Evolutionary conservation across 345 rosid genomes (phyloP).

Genomic region (Schrenkiella parvula): DNA sequence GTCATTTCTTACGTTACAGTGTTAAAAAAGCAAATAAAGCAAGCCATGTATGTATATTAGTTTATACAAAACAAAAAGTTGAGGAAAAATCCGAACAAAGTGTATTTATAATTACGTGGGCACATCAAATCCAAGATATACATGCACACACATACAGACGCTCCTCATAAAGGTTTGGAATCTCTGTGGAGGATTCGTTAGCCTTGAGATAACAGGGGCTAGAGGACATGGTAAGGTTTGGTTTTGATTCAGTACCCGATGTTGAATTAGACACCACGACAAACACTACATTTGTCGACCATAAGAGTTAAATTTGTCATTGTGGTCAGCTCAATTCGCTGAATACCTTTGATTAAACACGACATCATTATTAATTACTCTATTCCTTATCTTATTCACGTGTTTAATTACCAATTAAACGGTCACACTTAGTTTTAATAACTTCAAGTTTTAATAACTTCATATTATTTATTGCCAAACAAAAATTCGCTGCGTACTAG

Average conservation of each 20-base stretch:
- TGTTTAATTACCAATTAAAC: not conserved
- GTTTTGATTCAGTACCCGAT: conserved; percentile 17
- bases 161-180: conserved; percentile 20
- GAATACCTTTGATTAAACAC: not conserved
- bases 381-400: not conserved
- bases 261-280: conserved; percentile 12
- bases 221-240: conserved; percentile 44
- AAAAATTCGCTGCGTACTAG: not conserved
- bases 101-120: not conserved
- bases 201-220: conserved; percentile 53
- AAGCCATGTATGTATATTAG: not conserved
- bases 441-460: not conserved
- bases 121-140: not conserved
- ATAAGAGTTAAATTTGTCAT: conserved; percentile 4
- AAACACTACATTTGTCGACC: conserved; percentile 12
- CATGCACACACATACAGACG: not conserved
- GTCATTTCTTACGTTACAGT: not conserved
- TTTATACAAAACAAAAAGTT: not conserved
- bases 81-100: not conserved
- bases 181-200: conserved; percentile 55
- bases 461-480: too few species aligned
- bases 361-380: not conserved
- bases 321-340: not conserved
- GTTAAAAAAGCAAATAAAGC: not conserved
- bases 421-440: not conserved